phyloP scores from a whole-genome alignment of 2,329 filamentous ascomycete species.

The Colletotrichum somersetense region DNA sequence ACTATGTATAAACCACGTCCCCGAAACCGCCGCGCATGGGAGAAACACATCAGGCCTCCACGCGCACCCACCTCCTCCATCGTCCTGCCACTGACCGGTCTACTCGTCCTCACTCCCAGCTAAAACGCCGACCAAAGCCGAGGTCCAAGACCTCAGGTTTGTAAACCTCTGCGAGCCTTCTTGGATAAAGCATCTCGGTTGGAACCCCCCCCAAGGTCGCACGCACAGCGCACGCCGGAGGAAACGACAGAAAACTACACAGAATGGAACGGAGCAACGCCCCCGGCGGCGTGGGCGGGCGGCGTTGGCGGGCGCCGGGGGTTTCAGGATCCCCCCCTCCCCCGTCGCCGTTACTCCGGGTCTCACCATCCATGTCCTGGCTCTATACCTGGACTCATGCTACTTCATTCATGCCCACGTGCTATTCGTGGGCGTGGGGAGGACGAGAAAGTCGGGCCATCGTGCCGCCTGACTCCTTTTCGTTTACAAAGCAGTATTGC shows the following conservation, averaged over 20 bases:
- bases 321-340: slow-evolving; percentile 22
- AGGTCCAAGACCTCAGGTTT: neutral
- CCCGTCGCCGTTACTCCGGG: slow-evolving; percentile 18
- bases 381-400: neutral
- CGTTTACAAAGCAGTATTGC: neutral
- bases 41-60: neutral
- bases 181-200: no score
- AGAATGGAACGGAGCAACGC: no score
- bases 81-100: no score
- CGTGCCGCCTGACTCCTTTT: rapidly evolving
- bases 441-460: neutral
- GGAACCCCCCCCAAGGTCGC: no score
- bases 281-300: slow-evolving; percentile 10
- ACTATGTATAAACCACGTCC: neutral
- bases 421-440: neutral
- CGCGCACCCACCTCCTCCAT: no score
- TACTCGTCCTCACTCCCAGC: neutral
- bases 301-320: slow-evolving; percentile 18
- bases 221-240: no score
- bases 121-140: neutral
- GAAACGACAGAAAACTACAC: no score
- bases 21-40: neutral
- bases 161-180: no score
- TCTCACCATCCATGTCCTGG: neutral
- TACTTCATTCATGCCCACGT: neutral